Evolutionary conservation across 2,329 filamentous ascomycete genomes (phyloP).

Genomic region (Calonectria pauciramosa): DNA sequence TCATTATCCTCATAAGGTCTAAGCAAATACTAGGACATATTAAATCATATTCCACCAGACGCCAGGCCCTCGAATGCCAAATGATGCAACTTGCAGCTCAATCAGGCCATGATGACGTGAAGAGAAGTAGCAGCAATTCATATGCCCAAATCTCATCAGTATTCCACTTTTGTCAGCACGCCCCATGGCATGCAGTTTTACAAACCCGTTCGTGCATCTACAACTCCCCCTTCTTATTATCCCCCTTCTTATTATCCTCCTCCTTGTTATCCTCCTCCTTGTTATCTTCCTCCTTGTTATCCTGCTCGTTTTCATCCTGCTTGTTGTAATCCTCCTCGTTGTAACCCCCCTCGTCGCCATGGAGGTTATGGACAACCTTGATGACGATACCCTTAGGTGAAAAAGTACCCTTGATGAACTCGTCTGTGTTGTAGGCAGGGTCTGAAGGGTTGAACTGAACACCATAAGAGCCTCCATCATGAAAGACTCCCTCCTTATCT

Average conservation of each 20-base stretch:
- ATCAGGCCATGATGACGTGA: too few relatives aligned
- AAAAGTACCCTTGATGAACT: constrained; percentile 37
- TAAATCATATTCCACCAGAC: not conserved
- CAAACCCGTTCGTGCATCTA: not conserved
- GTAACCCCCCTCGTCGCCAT: not conserved
- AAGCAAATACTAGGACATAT: not conserved
- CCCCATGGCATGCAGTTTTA: not conserved
- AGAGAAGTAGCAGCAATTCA: not conserved
- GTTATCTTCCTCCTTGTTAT: not conserved
- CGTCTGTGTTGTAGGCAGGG: constrained; percentile 29
- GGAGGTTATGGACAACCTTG: constrained; percentile 42
- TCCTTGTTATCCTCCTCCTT: not conserved
- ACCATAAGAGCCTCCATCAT: constrained; percentile 40
- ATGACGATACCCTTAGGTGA: constrained; percentile 43
- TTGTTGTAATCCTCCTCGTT: too few relatives aligned
- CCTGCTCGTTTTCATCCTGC: not conserved
- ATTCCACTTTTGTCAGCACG: not conserved
- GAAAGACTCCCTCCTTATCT: constrained; percentile 32
- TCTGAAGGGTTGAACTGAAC: constrained; percentile 32
- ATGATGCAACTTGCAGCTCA: too few relatives aligned
- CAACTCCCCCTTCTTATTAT: not conserved
- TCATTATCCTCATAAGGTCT: not conserved
- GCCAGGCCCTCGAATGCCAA: not conserved
- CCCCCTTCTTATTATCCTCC: not conserved
- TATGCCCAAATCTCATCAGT: not conserved